These are phyloP conservation scores for Trichoderma pleuroti DNA, from an alignment of 2,329 filamentous ascomycete genomes.

Conservation along the genomic window DNA sequence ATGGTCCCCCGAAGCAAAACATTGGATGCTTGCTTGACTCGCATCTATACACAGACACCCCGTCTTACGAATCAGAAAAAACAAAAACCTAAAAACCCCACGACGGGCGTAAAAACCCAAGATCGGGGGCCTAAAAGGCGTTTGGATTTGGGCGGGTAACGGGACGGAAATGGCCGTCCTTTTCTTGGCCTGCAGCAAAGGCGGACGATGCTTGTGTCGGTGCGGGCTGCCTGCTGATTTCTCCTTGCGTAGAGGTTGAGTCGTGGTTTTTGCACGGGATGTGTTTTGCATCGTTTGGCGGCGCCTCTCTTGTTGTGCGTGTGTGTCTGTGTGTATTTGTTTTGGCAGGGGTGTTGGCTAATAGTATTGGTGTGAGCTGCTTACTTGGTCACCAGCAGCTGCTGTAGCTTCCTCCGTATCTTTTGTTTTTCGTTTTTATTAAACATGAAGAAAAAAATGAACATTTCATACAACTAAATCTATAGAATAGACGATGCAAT, in stretches of 20 bases:
- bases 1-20: neutral
- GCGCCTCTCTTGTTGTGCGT: neutral
- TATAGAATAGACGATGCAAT: neutral
- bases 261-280: neutral
- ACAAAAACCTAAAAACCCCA: neutral
- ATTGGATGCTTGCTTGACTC: neutral
- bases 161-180: conserved; percentile 2
- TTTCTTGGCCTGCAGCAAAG: neutral
- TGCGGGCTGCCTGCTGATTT: neutral
- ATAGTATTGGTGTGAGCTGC: neutral
- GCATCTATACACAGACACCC: neutral
- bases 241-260: neutral
- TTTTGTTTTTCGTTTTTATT: neutral
- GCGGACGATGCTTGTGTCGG: neutral
- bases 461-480: neutral
- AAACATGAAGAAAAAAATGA: neutral
- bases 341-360: neutral
- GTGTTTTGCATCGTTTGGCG: neutral
- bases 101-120: neutral
- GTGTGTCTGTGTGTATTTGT: neutral
- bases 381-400: neutral
- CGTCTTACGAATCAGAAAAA: neutral
- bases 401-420: neutral
- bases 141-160: neutral
- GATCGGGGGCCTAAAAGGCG: neutral